A percentile compares a stretch with the other conserved stretches of the same genome.
Conservation (phyloP, 306 rosid genomes). For the Oxytropis ochrocephala region DNA sequence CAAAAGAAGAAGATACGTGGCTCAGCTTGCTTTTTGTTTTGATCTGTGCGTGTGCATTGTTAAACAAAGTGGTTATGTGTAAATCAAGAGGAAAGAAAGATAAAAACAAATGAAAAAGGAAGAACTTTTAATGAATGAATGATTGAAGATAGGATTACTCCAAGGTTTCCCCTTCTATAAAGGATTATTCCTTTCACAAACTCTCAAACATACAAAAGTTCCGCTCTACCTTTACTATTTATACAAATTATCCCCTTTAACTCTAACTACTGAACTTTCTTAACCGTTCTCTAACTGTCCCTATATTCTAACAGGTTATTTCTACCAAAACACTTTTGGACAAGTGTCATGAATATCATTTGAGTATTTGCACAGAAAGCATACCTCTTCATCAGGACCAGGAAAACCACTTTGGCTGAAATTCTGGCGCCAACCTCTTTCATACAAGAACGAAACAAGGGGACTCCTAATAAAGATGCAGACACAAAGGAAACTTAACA, state of each 20-base stretch:
- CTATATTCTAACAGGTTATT: neutral
- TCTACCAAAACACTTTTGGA: neutral
- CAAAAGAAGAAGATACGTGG: neutral
- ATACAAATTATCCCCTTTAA: neutral
- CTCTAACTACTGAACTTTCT: neutral
- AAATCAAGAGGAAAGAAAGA: neutral
- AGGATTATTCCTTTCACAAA: neutral
- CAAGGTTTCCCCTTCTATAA: neutral
- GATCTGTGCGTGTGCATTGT: neutral
- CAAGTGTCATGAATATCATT: neutral
- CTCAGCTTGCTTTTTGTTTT: neutral
- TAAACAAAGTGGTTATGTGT: neutral
- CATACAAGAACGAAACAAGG: constrained; percentile 88
- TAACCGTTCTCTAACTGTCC: neutral
- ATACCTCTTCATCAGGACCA: constrained; percentile 92
- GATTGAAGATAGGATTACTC: neutral
- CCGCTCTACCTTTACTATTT: neutral
- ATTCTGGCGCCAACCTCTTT: constrained; percentile 98
- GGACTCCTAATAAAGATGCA: constrained; percentile 59
- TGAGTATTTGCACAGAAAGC: neutral
- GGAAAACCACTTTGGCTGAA: constrained; percentile 84
- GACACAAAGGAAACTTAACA: constrained; percentile 21
- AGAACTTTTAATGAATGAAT: neutral
- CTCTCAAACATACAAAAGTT: neutral
- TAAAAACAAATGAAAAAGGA: neutral